Percentiles rank a stretch among this genome's conserved stretches.
Conservation (phyloP, 2,329 filamentous ascomycete genomes). For the Furcasterigmium furcatum region DNA sequence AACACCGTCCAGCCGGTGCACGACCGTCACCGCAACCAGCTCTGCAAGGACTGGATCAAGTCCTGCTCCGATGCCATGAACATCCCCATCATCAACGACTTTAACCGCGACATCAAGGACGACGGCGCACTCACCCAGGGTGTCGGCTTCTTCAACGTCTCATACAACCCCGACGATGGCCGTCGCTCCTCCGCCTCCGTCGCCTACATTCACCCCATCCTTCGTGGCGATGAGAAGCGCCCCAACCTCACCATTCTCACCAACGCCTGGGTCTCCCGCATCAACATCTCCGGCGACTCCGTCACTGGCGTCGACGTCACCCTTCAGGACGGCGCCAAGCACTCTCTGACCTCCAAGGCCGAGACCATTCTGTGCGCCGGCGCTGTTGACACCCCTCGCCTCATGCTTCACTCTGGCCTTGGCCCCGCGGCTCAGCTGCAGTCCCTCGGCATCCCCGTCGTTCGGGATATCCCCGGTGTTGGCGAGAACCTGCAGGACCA, state of each 20-base stretch:
- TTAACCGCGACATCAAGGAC: slow-evolving; percentile 78
- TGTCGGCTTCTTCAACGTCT: slow-evolving; percentile 87
- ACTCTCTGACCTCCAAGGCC: slow-evolving; percentile 46
- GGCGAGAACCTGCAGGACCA: slow-evolving; percentile 61
- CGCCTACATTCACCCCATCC: slow-evolving; percentile 89
- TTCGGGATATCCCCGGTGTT: slow-evolving; percentile 55
- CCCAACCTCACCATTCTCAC: slow-evolving; percentile 85
- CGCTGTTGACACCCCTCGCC: slow-evolving; percentile 75
- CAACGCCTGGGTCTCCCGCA: slow-evolving; percentile 80
- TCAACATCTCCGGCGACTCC: slow-evolving; percentile 67
- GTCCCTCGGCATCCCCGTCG: slow-evolving; percentile 50
- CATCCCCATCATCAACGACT: slow-evolving; percentile 80
- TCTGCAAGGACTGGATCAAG: slow-evolving; percentile 86
- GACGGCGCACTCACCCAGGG: slow-evolving; percentile 71
- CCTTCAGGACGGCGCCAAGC: slow-evolving; percentile 47
- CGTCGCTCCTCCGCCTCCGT: slow-evolving; percentile 82
- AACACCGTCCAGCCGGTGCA: slow-evolving; percentile 92
- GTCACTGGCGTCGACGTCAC: slow-evolving; percentile 73
- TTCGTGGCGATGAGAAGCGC: slow-evolving; percentile 76
- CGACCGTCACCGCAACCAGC: slow-evolving; percentile 79
- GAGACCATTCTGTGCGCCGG: slow-evolving; percentile 81
- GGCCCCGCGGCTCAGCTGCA: slow-evolving; percentile 52
- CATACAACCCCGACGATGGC: slow-evolving; percentile 87
- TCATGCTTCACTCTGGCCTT: slow-evolving; percentile 56
- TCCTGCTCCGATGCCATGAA: slow-evolving; percentile 75